These are phyloP conservation scores for Phaeotremella fagi DNA, from an alignment of 768 basidiomycete species.

Conservation along the genomic window DNA sequence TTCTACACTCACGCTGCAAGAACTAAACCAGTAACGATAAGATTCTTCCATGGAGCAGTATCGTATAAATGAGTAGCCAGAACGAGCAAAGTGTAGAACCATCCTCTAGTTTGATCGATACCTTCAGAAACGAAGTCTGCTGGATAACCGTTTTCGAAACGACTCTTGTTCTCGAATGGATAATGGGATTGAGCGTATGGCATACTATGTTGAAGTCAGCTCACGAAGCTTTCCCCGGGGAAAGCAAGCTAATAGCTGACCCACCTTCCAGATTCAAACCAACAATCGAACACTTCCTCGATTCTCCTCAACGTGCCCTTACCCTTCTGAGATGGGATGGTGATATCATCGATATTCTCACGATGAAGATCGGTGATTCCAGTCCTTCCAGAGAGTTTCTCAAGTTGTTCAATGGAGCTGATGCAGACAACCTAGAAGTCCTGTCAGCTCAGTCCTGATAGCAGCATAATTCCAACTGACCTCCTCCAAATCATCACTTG, in stretches of 20 bases:
- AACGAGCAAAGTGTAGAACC: conserved; percentile 98
- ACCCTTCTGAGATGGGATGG: conserved; percentile 84
- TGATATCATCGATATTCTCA: conserved; percentile 92
- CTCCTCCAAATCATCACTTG: conserved; percentile 85
- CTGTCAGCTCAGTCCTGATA: neutral
- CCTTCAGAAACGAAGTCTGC: conserved; percentile 97
- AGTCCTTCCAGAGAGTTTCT: conserved; percentile 72
- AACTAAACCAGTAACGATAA: conserved; percentile 92
- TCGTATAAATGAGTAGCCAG: conserved; percentile 93
- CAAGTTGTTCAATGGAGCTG: conserved; percentile 81
- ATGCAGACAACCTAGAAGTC: conserved; percentile 67
- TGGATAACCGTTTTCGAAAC: conserved; percentile 79
- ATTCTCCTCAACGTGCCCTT: conserved; percentile 80
- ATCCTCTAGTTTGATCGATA: conserved; percentile 97
- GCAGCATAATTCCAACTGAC: conserved; percentile 49
- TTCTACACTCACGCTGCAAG: conserved; percentile 70
- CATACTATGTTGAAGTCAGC: conserved; percentile 62
- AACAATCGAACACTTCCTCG: conserved; percentile 99
- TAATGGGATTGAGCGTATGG: conserved; percentile 96
- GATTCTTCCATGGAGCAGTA: conserved; percentile 93
- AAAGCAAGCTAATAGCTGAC: conserved; percentile 23
- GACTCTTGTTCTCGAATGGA: conserved; percentile 93
- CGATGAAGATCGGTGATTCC: conserved; percentile 87
- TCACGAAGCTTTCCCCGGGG: neutral
- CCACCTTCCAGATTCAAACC: conserved; percentile 98